These are phyloP conservation scores for Posidonia oceanica DNA, from an alignment of 116 monocot species.

Conservation along the genomic window DNA sequence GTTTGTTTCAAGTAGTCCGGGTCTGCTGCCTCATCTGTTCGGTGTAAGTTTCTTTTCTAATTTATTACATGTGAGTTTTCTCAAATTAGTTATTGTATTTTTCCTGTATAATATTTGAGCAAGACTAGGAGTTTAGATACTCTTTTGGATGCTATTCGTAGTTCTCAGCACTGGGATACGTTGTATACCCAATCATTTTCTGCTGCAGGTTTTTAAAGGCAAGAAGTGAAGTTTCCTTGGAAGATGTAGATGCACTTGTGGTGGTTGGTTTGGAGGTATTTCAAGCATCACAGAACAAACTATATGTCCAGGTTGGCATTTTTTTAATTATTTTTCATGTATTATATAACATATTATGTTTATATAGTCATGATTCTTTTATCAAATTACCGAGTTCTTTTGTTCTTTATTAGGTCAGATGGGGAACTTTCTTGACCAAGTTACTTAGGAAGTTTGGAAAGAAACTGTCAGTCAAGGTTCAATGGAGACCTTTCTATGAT, in stretches of 20 bases:
- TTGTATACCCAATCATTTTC: background rate
- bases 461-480: conserved; percentile 49
- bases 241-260: conserved; percentile 59
- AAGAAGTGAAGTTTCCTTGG: conserved; percentile 70
- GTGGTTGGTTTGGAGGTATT: conserved; percentile 77
- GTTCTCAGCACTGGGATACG: background rate
- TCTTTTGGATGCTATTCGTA: too few relatives aligned
- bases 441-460: conserved; percentile 75
- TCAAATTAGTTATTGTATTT: too few relatives aligned
- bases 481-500: conserved; percentile 89
- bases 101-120: too few relatives aligned
- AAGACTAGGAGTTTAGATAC: too few relatives aligned
- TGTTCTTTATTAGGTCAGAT: conserved; percentile 67
- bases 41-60: too few relatives aligned
- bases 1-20: too few relatives aligned
- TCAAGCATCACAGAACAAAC: conserved; percentile 69
- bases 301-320: conserved; percentile 73
- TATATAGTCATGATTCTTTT: background rate
- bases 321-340: conserved; percentile 5
- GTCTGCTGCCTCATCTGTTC: too few relatives aligned
- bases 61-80: too few relatives aligned
- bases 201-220: conserved; percentile 75
- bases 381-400: background rate
- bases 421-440: conserved; percentile 69
- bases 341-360: conserved; percentile 1